Evolutionary conservation across 179 eudicot species (phyloP).

Genomic region (Kewa caespitosa): DNA sequence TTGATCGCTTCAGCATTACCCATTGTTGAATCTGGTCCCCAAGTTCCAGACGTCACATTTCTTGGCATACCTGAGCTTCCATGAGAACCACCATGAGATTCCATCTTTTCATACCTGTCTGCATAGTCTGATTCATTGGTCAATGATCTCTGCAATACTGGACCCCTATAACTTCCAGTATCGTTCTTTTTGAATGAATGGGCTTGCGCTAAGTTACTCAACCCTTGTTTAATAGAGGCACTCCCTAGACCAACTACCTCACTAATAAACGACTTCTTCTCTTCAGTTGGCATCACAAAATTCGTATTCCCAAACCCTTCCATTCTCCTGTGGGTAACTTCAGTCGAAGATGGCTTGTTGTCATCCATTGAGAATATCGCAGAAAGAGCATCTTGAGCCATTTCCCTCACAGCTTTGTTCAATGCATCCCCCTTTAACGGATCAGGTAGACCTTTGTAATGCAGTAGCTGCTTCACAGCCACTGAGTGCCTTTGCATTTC

Average conservation of each 20-base stretch:
- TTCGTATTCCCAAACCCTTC: slow-evolving; percentile 91
- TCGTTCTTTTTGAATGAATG: slow-evolving; percentile 61
- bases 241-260: slow-evolving; percentile 93
- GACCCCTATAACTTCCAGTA: slow-evolving; percentile 76
- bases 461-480: slow-evolving; percentile 82
- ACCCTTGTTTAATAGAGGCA: slow-evolving; percentile 78
- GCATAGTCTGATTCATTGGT: slow-evolving; percentile 57
- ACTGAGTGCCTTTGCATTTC: slow-evolving; percentile 97
- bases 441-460: slow-evolving; percentile 80
- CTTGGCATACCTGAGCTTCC: slow-evolving; percentile 41
- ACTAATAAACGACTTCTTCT: slow-evolving; percentile 77
- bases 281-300: slow-evolving; percentile 63
- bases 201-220: slow-evolving; percentile 64
- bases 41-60: slow-evolving; percentile 52
- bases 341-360: slow-evolving; percentile 53
- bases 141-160: slow-evolving; percentile 74
- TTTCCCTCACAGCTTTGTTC: slow-evolving; percentile 87
- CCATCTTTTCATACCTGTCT: slow-evolving; percentile 52
- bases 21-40: slow-evolving; percentile 61
- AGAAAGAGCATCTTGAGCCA: slow-evolving; percentile 87
- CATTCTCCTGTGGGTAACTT: slow-evolving; percentile 63
- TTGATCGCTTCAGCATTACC: slow-evolving; percentile 41
- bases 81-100: slow-evolving; percentile 41
- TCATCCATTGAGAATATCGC: slow-evolving; percentile 82
- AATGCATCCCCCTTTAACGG: slow-evolving; percentile 90